A percentile compares a stretch with the other conserved stretches of the same genome.
phyloP scores from a whole-genome alignment of 2,329 filamentous ascomycete species.

The Pyricularia grisea region DNA sequence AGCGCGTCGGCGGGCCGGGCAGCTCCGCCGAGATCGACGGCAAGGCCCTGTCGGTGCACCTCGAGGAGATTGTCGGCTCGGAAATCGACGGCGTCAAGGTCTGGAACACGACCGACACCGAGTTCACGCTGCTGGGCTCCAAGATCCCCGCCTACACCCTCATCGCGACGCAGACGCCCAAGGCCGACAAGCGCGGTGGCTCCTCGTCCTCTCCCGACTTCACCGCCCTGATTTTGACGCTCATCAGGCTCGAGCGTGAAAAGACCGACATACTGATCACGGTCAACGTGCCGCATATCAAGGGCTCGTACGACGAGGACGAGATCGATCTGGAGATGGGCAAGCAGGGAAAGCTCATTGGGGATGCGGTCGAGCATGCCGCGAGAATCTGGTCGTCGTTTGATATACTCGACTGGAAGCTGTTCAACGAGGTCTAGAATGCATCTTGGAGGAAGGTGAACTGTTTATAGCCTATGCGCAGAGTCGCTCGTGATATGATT shows the following conservation, averaged over 20 bases:
- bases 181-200: slow-evolving; percentile 7
- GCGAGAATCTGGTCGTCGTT: slow-evolving; percentile 62
- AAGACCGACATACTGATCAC: slow-evolving; percentile 76
- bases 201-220: slow-evolving; percentile 43
- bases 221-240: slow-evolving; percentile 66
- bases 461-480: not conserved
- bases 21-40: slow-evolving; percentile 54
- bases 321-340: slow-evolving; percentile 60
- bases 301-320: slow-evolving; percentile 62
- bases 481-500: not conserved
- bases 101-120: slow-evolving; percentile 53
- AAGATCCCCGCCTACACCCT: slow-evolving; percentile 57
- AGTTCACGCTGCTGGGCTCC: slow-evolving; percentile 41
- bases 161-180: slow-evolving; percentile 54
- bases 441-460: not conserved
- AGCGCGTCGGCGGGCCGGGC: slow-evolving; percentile 57
- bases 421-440: slow-evolving; percentile 48
- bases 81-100: slow-evolving; percentile 56
- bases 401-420: slow-evolving; percentile 68
- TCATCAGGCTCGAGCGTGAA: slow-evolving; percentile 67
- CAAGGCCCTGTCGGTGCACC: slow-evolving; percentile 57
- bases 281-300: slow-evolving; percentile 79
- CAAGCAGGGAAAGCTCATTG: slow-evolving; percentile 58
- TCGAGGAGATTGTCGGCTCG: slow-evolving; percentile 59
- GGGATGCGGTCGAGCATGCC: slow-evolving; percentile 58